Evolutionary conservation across 2,329 filamentous ascomycete species (phyloP).

Genomic region (Penicillium verrucosum): DNA sequence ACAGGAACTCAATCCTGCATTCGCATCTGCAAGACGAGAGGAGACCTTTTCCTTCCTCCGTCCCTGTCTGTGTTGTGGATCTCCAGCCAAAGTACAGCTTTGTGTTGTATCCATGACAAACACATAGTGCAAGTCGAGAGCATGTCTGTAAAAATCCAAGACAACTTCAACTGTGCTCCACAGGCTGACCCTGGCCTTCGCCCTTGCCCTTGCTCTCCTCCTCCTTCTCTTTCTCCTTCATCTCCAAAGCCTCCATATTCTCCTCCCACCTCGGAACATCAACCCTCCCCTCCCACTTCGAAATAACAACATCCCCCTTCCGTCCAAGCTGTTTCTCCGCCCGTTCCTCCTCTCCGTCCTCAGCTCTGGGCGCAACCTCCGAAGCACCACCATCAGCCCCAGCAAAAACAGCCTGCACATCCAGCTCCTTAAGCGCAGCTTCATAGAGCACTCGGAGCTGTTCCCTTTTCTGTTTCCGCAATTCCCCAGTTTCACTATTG

Average conservation of each 20-base stretch:
- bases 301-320: slow-evolving; percentile 31
- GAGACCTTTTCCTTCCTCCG: neutral
- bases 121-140: neutral
- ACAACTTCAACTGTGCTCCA: slow-evolving; percentile 25
- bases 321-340: slow-evolving; percentile 28
- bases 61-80: neutral
- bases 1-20: neutral
- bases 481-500: neutral
- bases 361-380: slow-evolving; percentile 1
- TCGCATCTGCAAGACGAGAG: neutral
- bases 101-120: neutral
- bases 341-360: slow-evolving; percentile 17
- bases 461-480: slow-evolving; percentile 40
- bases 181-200: slow-evolving; percentile 1
- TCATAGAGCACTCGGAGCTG: slow-evolving; percentile 34
- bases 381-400: slow-evolving; percentile 32
- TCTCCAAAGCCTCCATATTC: slow-evolving; percentile 38
- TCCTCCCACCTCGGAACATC: slow-evolving; percentile 38
- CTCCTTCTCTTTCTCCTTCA: slow-evolving; percentile 22
- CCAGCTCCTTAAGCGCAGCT: slow-evolving; percentile 57
- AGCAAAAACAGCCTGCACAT: slow-evolving; percentile 61
- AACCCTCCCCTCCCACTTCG: slow-evolving; percentile 32
- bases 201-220: slow-evolving; percentile 13
- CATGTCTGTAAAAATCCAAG: neutral
- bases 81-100: neutral